Conservation (phyloP, 805 yeast genomes). For the Cyberlindnera mycetangii region DNA sequence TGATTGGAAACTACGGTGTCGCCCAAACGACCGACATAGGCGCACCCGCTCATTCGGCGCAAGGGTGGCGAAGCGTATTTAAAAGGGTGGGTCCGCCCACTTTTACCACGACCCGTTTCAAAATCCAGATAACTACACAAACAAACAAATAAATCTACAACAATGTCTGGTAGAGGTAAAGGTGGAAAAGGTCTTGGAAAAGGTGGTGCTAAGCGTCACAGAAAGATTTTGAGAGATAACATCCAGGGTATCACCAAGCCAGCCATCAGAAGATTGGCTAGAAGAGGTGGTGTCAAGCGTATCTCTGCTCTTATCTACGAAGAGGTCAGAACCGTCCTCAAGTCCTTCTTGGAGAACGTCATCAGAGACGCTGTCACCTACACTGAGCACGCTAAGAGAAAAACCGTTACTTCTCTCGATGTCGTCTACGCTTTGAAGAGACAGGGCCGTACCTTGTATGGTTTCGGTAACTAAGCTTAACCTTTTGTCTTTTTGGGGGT, state of each 20-base stretch:
- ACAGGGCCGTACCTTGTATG: slow-evolving; percentile 99
- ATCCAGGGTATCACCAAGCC: slow-evolving; percentile 99
- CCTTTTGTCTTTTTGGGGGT: slow-evolving; percentile 3
- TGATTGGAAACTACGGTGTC: not conserved
- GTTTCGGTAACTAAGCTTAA: slow-evolving; percentile 95
- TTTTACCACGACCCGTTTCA: not conserved
- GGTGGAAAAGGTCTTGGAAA: slow-evolving; percentile 99
- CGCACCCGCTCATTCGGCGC: not conserved
- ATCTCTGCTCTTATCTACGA: slow-evolving; percentile 98
- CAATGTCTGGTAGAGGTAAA: slow-evolving; percentile 99
- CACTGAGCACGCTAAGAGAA: slow-evolving; percentile 99
- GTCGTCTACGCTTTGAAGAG: slow-evolving; percentile 99
- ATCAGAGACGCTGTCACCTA: slow-evolving; percentile 99
- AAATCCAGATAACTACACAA: slow-evolving; percentile 10
- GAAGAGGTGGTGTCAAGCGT: slow-evolving; percentile 99
- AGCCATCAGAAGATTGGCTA: slow-evolving; percentile 99
- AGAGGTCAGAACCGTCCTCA: slow-evolving; percentile 96
- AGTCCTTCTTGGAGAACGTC: slow-evolving; percentile 93
- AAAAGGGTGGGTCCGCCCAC: slow-evolving; percentile 1
- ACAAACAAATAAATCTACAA: slow-evolving; percentile 22
- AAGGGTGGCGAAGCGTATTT: slow-evolving; percentile 2
- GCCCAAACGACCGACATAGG: not conserved
- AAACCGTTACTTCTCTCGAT: slow-evolving; percentile 98
- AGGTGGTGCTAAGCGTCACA: slow-evolving; percentile 99
- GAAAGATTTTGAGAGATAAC: slow-evolving; percentile 99